Evolutionary conservation across 805 yeast species (phyloP).

Genomic region (Candida coleopterorum): DNA sequence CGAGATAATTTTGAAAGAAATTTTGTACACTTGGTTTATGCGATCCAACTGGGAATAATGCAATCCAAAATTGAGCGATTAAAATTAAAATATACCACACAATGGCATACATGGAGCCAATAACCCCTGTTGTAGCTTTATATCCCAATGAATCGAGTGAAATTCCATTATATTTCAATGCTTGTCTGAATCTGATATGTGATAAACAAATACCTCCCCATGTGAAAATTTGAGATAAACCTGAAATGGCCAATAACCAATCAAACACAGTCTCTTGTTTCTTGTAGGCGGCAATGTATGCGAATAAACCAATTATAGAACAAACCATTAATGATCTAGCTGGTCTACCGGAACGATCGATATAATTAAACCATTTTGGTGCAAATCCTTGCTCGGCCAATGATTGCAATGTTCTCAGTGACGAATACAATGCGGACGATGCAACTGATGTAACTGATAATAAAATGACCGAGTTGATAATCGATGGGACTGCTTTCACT

Average conservation of each 20-base stretch:
- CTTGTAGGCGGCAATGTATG: conserved; percentile 38
- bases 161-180: conserved; percentile 28
- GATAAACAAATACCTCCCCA: conserved; percentile 39
- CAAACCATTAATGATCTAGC: conserved; percentile 31
- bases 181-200: conserved; percentile 37
- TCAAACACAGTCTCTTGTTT: conserved; percentile 35
- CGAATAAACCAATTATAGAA: conserved; percentile 32
- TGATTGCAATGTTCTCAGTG: conserved; percentile 39
- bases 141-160: conserved; percentile 28
- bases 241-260: conserved; percentile 41
- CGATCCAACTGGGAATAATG: conserved; percentile 34
- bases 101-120: conserved; percentile 35
- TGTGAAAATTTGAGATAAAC: conserved; percentile 38
- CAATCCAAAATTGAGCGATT: conserved; percentile 42
- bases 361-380: conserved; percentile 33
- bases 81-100: conserved; percentile 28
- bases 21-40: conserved; percentile 21
- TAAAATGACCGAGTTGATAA: conserved; percentile 38
- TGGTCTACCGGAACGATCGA: conserved; percentile 40
- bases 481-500: conserved; percentile 34
- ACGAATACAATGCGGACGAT: conserved; percentile 38
- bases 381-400: conserved; percentile 41
- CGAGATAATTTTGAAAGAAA: conserved; percentile 32
- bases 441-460: conserved; percentile 40
- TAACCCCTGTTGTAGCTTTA: conserved; percentile 35